Base-by-base conservation (phyloP, 2,329 filamentous ascomycete species). In the Cordyceps farinosa region DNA sequence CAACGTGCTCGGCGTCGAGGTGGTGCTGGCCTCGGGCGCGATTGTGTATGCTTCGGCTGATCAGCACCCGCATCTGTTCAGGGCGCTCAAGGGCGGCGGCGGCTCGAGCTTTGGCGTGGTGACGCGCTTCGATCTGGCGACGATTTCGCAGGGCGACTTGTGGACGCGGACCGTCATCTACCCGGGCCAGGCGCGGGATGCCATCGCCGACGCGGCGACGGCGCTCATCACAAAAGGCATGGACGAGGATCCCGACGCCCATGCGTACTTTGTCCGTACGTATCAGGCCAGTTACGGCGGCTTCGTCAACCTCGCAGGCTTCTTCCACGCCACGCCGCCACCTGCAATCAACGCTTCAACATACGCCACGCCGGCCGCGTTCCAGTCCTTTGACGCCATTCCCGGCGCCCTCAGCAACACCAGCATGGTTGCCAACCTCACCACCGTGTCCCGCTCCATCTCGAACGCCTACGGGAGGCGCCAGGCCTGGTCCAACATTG, bases 1-100 rank as follows among this genome's bases (percentile, higher is more conserved):
- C 67, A 79, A 76, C 17, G 75, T 82, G 10, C 67, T 68, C 32
- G 76, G 73, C 32, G 82, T 75, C 52, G 73, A 84, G 65, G 73
- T 85, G 10, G 81, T 85, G 0, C 73, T 83, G 1, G 77, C 78
- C 0, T 73, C 76, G 10, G 82, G 82, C 0, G 64, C 69, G 0
- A 73, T 84, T 11, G 72, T 84, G 32, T 73, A 75, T 13, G 80
- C 76, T 1, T 78, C 74, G 22, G 64, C 68, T 0, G 56, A 63
- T 0, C 54, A 70, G 15, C 74, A 82, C 64, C 3, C 64, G 0
- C 78, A 83, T 57, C 74, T 84, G 0, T 83, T 72, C 68, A 75
- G 74, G 68, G 80, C 80, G 3, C 71, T 81, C 7, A 75, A 76
- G 42, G 78, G 78, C 30, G 78, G 78, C 30, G 65, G 66, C 9